These are phyloP conservation scores for Malassezia globosa DNA, from an alignment of 1,284 basidiomycete species.

Conservation along the genomic window DNA sequence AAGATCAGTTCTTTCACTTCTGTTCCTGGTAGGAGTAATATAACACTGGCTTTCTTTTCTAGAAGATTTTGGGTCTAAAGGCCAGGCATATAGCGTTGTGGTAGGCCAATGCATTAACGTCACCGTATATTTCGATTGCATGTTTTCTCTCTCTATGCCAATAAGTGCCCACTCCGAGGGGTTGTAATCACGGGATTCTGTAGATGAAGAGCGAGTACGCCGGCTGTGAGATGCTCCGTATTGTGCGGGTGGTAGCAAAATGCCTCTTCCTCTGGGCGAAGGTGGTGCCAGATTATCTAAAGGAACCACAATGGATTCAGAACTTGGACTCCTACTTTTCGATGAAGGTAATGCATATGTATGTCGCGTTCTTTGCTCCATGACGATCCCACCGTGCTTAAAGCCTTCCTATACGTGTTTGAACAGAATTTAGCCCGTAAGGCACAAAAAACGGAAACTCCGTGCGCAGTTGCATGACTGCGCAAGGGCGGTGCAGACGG, in stretches of 20 bases:
- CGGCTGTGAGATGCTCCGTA: too few relatives aligned
- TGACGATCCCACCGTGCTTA: background rate
- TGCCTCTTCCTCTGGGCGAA: slow-evolving; percentile 3
- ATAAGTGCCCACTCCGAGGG: slow-evolving; percentile 12
- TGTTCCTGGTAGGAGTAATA: background rate
- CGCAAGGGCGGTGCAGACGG: background rate
- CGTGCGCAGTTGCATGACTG: background rate
- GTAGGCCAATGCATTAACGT: slow-evolving; percentile 8
- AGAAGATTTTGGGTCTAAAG: slow-evolving; percentile 7
- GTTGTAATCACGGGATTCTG: background rate
- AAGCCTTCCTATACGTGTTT: too few relatives aligned
- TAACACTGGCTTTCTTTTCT: slow-evolving; percentile 4
- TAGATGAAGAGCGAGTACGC: too few relatives aligned
- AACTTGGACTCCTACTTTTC: background rate
- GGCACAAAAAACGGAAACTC: too few relatives aligned
- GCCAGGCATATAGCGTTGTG: slow-evolving; percentile 13
- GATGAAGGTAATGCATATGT: slow-evolving; percentile 12
- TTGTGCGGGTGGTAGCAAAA: slow-evolving; percentile 1
- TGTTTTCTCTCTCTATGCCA: slow-evolving; percentile 3
- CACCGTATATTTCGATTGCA: slow-evolving; percentile 6
- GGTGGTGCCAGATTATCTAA: background rate
- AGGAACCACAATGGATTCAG: too few relatives aligned
- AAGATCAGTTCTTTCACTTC: background rate
- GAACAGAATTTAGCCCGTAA: too few relatives aligned
- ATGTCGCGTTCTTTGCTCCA: slow-evolving; percentile 5